phyloP scores from a whole-genome alignment of 2,329 filamentous ascomycete species.

The Fusarium bactridioides region DNA sequence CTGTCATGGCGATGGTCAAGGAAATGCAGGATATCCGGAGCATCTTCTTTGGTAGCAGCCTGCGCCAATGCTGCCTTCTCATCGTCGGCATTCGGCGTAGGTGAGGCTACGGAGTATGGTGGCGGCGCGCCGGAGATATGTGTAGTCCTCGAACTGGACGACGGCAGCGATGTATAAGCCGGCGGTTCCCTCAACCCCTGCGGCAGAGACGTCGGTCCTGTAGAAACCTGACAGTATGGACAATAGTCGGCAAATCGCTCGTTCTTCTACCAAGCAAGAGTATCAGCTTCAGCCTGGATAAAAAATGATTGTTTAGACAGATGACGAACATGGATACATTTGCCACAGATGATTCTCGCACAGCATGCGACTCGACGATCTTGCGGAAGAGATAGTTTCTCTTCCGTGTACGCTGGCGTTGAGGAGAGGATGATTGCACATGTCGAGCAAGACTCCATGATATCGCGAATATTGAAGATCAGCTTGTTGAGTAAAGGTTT shows the following conservation, averaged over 20 bases:
- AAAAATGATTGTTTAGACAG: background rate
- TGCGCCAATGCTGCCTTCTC: slow-evolving; percentile 39
- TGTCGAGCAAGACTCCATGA: slow-evolving; percentile 69
- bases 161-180: slow-evolving; percentile 60
- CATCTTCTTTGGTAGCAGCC: slow-evolving; percentile 47
- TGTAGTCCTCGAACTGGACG: slow-evolving; percentile 37
- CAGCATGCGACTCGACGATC: slow-evolving; percentile 75
- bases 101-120: slow-evolving; percentile 47
- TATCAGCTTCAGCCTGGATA: slow-evolving; percentile 12
- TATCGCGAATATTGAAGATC: slow-evolving; percentile 4
- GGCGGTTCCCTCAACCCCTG: slow-evolving; percentile 75
- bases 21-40: slow-evolving; percentile 78
- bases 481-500: background rate
- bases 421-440: slow-evolving; percentile 70
- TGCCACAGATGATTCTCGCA: slow-evolving; percentile 73
- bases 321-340: slow-evolving; percentile 68
- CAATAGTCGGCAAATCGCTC: slow-evolving; percentile 71
- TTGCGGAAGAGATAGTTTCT: slow-evolving; percentile 61
- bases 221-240: slow-evolving; percentile 80
- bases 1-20: slow-evolving; percentile 74
- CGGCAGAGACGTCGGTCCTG: slow-evolving; percentile 61
- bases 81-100: slow-evolving; percentile 6
- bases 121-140: slow-evolving; percentile 47
- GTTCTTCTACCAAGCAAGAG: slow-evolving; percentile 59
- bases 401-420: slow-evolving; percentile 62